Evolutionary conservation across 306 rosid genomes (phyloP), one percentile per base, ranked within the genome.

Genomic region (Vachellia pachyceras): DNA sequence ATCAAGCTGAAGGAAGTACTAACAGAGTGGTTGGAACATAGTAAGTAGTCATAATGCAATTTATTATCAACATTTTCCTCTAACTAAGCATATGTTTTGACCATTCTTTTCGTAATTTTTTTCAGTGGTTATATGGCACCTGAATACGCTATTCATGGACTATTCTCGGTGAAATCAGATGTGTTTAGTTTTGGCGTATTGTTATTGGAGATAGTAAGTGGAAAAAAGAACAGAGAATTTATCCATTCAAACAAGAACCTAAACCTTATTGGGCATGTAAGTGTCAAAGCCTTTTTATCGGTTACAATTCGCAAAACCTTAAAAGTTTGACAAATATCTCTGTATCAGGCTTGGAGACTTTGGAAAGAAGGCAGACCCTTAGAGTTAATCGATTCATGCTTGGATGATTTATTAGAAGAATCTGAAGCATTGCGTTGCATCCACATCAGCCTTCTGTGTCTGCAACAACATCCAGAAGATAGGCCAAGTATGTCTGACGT

Each of bases 401-500:
- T 79, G 72, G 83, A 69, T 77, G 67, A 74, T 55, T 68, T 76
- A n/a, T 68, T 65, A 39, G 65, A 33, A 74, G 5, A 68, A 37
- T 60, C 80, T 46, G 80, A 69, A 55, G 83, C 83, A 25, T 23
- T 83, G 61, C 80, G 86, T 18, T 83, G 86, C 75, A 79, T 91
- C 63, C 95, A 89, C 33, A 71, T 89, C 10, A 22, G 93, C 82
- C 90, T 91, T 71, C 45, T 91, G 18, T 91, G 93, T 14, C 83
- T 84, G 11, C 91, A 89, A 77, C 81, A 83, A 39, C 84, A 73
- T 64, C 87, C 90, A 3, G 89, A 87, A 54, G 90, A 89, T 69
- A 79, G 95, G 61, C 96, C 96, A 18, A 83, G 70, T 20, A 89
- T 89, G 93, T 83, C 93, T 36, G 54, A 75, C 18, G 89, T 88